These are phyloP conservation scores for Berkeleyomyces basicola DNA, from an alignment of 2,329 filamentous ascomycete genomes.

Conservation along the genomic window DNA sequence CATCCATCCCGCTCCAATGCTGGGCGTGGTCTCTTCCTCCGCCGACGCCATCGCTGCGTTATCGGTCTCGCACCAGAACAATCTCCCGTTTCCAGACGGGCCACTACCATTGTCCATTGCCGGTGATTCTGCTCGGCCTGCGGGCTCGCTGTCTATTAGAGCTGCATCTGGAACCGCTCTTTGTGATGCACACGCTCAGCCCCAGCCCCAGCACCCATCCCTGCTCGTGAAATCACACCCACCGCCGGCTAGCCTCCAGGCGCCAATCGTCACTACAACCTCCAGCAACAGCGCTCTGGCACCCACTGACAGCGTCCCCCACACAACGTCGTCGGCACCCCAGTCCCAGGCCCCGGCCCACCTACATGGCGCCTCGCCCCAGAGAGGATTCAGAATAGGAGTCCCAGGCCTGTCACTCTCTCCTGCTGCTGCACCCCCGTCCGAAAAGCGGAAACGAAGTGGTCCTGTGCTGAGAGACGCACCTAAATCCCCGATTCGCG, in stretches of 20 bases:
- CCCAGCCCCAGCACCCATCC: background rate
- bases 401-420: background rate
- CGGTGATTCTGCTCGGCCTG: background rate
- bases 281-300: background rate
- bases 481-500: slow-evolving; percentile 38
- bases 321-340: background rate
- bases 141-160: background rate
- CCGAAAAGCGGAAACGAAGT: slow-evolving; percentile 15
- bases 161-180: background rate
- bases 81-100: background rate
- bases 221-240: background rate
- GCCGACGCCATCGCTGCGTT: background rate
- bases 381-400: background rate
- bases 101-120: background rate
- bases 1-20: background rate
- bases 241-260: background rate
- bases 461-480: slow-evolving; percentile 32
- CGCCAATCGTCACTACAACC: background rate
- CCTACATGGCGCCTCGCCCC: background rate
- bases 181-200: background rate
- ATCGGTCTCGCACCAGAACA: background rate
- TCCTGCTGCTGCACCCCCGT: background rate
- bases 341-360: background rate
- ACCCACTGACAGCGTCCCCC: background rate
- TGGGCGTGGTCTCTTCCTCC: background rate